These are phyloP conservation scores for Ceratocystis variospora DNA, from an alignment of 2,329 filamentous ascomycete species.

Conservation along the genomic window DNA sequence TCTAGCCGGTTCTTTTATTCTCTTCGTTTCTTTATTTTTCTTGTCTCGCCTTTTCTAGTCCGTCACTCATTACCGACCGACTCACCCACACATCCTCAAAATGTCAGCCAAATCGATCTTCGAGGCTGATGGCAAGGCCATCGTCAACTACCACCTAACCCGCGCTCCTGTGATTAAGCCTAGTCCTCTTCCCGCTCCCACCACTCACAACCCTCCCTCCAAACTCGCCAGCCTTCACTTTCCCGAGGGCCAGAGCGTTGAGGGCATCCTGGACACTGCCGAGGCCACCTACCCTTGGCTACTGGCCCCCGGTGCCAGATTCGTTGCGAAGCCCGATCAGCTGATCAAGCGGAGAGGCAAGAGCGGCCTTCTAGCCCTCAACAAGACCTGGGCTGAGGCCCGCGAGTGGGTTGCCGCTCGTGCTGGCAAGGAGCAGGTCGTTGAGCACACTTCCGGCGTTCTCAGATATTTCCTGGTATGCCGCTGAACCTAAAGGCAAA, in stretches of 20 bases:
- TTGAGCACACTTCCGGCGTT: slow-evolving; percentile 79
- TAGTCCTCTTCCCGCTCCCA: slow-evolving; percentile 69
- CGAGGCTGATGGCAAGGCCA: slow-evolving; percentile 99
- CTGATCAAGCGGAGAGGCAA: slow-evolving; percentile 99
- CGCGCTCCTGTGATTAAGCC: slow-evolving; percentile 96
- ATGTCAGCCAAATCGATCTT: slow-evolving; percentile 74
- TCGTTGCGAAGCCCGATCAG: slow-evolving; percentile 98
- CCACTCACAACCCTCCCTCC: slow-evolving; percentile 83
- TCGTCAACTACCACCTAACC: slow-evolving; percentile 99
- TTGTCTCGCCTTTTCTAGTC: slow-evolving; percentile 20
- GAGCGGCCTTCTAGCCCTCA: slow-evolving; percentile 88
- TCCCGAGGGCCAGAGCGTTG: slow-evolving; percentile 70
- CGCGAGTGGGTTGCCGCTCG: slow-evolving; percentile 86
- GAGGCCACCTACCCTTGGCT: slow-evolving; percentile 97
- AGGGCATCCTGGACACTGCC: slow-evolving; percentile 80
- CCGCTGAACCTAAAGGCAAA: neutral
- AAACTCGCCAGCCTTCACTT: slow-evolving; percentile 90
- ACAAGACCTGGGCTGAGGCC: slow-evolving; percentile 93
- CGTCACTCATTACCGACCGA: slow-evolving; percentile 21
- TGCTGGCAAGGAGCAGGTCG: slow-evolving; percentile 81
- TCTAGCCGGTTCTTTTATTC: slow-evolving; percentile 2
- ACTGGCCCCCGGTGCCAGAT: slow-evolving; percentile 67
- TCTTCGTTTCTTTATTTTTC: neutral
- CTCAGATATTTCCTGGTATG: slow-evolving; percentile 75
- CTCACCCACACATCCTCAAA: slow-evolving; percentile 22